A percentile compares a stretch with the other conserved stretches of the same genome.
Evolutionary conservation across 2,329 filamentous ascomycete genomes (phyloP).

Genomic region (Cryphonectria parasitica): DNA sequence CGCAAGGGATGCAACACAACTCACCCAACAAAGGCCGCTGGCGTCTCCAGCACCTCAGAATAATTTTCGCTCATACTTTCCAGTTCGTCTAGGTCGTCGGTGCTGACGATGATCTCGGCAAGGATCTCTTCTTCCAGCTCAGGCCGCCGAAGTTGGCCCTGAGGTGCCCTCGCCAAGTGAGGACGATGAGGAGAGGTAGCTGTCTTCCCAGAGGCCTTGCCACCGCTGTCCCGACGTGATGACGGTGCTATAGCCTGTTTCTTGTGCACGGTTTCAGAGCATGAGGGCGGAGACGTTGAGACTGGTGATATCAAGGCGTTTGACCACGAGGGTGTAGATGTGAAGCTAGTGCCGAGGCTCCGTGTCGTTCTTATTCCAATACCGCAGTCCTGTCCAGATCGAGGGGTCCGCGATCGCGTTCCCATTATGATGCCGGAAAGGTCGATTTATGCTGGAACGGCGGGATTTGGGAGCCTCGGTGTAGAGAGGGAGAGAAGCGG

Average conservation of each 20-base stretch:
- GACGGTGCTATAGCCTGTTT: slow-evolving; percentile 12
- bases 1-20: slow-evolving; percentile 19
- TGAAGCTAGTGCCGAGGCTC: slow-evolving; percentile 22
- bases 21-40: slow-evolving; percentile 30
- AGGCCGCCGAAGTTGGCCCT: not conserved
- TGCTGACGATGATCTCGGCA: slow-evolving; percentile 51
- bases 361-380: slow-evolving; percentile 37
- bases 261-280: not conserved
- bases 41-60: slow-evolving; percentile 30
- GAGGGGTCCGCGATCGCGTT: slow-evolving; percentile 37
- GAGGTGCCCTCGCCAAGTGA: slow-evolving; percentile 3
- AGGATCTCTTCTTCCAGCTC: slow-evolving; percentile 40
- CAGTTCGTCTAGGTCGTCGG: slow-evolving; percentile 43
- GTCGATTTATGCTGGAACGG: slow-evolving; percentile 20
- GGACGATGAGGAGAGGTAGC: slow-evolving; percentile 14
- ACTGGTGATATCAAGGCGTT: slow-evolving; percentile 18
- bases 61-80: slow-evolving; percentile 38
- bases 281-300: not conserved
- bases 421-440: slow-evolving; percentile 36
- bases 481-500: not conserved
- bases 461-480: not conserved
- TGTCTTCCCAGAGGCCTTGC: not conserved
- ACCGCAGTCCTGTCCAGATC: slow-evolving; percentile 38
- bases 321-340: slow-evolving; percentile 9
- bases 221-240: slow-evolving; percentile 5